These are phyloP conservation scores for Capsicum baccatum DNA, from an alignment of 257 asterid species.

Conservation along the genomic window DNA sequence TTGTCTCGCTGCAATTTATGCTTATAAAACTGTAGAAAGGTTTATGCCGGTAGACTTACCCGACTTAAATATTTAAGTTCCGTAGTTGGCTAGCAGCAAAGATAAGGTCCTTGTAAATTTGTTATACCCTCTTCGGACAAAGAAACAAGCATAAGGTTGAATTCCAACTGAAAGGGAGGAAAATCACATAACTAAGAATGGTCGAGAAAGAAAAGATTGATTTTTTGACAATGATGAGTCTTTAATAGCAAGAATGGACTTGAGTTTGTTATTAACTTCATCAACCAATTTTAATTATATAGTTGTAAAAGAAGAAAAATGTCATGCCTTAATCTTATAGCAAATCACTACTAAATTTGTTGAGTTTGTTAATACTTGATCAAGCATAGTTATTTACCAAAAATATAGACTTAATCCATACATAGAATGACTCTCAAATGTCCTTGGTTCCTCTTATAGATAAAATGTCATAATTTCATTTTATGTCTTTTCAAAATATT, in stretches of 20 bases:
- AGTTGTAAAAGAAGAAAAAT: background rate
- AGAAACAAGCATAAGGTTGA: constrained; percentile 65
- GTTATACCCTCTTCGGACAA: constrained; percentile 68
- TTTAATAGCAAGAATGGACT: background rate
- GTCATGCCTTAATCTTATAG: background rate
- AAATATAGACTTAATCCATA: no score
- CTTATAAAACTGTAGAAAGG: background rate
- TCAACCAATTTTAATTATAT: background rate
- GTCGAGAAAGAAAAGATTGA: background rate
- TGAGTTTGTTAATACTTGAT: background rate
- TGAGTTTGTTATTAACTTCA: background rate
- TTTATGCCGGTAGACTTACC: constrained; percentile 40
- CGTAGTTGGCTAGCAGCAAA: constrained; percentile 68
- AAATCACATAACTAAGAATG: background rate
- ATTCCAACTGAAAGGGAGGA: constrained; percentile 62
- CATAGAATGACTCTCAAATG: background rate
- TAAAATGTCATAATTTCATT: constrained; percentile 3
- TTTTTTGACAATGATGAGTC: background rate
- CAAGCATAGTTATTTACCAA: no score
- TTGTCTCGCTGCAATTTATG: background rate
- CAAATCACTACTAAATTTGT: background rate
- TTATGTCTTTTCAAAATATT: constrained; percentile 9
- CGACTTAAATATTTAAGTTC: constrained; percentile 77
- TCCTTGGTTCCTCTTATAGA: background rate
- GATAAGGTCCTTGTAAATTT: constrained; percentile 78